Percentiles rank a stretch among this genome's conserved stretches.
Conservation (phyloP, 345 rosid species). For the Barbarea vulgaris region DNA sequence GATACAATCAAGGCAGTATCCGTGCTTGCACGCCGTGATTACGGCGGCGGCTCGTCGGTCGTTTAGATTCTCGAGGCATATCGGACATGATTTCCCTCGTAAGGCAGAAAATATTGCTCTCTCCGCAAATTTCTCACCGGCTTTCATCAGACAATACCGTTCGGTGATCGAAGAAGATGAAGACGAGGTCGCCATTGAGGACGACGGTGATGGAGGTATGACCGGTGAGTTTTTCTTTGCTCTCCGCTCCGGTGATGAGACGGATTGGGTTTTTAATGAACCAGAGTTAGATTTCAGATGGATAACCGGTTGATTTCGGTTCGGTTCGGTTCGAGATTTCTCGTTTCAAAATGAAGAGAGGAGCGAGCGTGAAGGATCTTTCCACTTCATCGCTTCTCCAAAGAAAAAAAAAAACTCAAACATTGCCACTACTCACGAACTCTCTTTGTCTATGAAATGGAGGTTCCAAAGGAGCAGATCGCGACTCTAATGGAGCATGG, state of each 20-base stretch:
- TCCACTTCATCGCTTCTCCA: slow-evolving; percentile 26
- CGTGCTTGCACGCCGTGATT: slow-evolving; percentile 57
- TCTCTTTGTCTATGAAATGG: slow-evolving; percentile 54
- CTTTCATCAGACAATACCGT: background rate
- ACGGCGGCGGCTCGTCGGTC: slow-evolving; percentile 58
- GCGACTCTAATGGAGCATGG: slow-evolving; percentile 73
- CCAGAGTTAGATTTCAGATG: background rate
- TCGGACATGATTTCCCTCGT: slow-evolving; percentile 56
- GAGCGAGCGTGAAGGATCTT: slow-evolving; percentile 39
- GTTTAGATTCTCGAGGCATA: slow-evolving; percentile 53
- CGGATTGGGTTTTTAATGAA: slow-evolving; percentile 19
- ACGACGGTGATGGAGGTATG: slow-evolving; percentile 20
- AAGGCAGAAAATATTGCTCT: slow-evolving; percentile 48
- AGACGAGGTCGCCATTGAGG: background rate
- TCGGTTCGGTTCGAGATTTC: background rate
- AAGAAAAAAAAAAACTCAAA: background rate
- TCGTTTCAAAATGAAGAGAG: slow-evolving; percentile 38
- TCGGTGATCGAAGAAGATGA: background rate
- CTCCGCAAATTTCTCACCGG: background rate
- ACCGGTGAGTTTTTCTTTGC: slow-evolving; percentile 11
- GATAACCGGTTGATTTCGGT: slow-evolving; percentile 24
- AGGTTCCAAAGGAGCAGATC: slow-evolving; percentile 83
- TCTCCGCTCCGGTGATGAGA: slow-evolving; percentile 17
- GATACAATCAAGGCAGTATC: slow-evolving; percentile 62
- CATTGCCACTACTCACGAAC: slow-evolving; percentile 33